Evolutionary conservation across 495 filamentous ascomycete species (phyloP), one percentile per base, ranked within the genome.

Genomic region (Cetradonia linearis): DNA sequence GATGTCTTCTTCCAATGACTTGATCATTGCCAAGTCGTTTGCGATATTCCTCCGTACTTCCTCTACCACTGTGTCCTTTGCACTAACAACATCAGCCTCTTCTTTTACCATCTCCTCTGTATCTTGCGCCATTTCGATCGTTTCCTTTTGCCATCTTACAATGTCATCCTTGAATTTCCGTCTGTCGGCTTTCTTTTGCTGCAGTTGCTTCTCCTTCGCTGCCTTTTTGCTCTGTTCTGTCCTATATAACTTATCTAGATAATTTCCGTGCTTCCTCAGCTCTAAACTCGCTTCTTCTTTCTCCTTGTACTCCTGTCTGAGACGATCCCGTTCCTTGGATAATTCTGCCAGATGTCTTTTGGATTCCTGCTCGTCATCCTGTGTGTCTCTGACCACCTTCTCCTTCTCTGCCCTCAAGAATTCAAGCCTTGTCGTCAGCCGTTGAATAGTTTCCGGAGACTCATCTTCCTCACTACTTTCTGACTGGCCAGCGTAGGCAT

Each of bases 261-360:
- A 80, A 50, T 86, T 82, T 34, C 92, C 86, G 65, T 96, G 86
- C 59, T 85, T 86, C 67, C 85, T 87, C 33, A 96, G 70, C 67
- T 87, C 86, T 49, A 86, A 82, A n/a, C 84, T 91, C 31, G 81
- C 83, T 61, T 94, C 88, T 61, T 95, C 89, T 69, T 88, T 91
- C 64, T 95, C 89, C 68, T 85, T 90, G 42, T 90, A 78, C 42
- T 82, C 77, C 65, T 86, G 83, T 66, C 74, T 84, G 64, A 94
- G 80, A 36, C 84, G 80, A 63, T 91, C 88, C 58, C 90, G 75
- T 58, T 89, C 85, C 48, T 78, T 77, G 18, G 76, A 70, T 5
- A 89, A 69, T 7, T 82, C 78, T 27, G 74, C 75, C 49, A 84
- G 82, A 34, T 83, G 73, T 16, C 72, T 72, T 59, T 85, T 81